Evolutionary conservation across 176 grass and related monocot species (phyloP).

Genomic region (Leersia perrieri): DNA sequence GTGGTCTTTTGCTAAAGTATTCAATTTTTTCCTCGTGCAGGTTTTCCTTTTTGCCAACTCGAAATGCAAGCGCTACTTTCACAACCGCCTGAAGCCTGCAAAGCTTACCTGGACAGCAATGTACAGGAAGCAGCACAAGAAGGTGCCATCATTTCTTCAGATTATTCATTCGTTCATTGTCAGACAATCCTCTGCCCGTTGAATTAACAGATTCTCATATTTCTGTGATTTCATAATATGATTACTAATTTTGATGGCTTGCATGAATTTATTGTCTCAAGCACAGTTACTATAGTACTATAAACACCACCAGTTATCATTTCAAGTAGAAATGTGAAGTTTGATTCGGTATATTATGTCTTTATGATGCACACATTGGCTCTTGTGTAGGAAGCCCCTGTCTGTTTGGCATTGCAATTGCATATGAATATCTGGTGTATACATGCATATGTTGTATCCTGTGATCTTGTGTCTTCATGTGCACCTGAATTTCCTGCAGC

Average conservation of each 20-base stretch:
- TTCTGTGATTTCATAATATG: background rate
- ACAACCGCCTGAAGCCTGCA: constrained; percentile 89
- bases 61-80: constrained; percentile 92
- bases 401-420: background rate
- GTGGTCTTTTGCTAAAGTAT: background rate
- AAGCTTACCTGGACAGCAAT: constrained; percentile 95
- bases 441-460: background rate
- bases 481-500: background rate
- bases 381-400: background rate
- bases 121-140: constrained; percentile 97
- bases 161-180: background rate
- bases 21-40: constrained; percentile 22
- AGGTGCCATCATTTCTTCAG: constrained; percentile 42
- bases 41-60: constrained; percentile 91
- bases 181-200: background rate
- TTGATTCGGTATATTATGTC: background rate
- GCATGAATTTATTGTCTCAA: background rate
- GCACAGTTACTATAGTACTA: background rate
- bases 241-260: background rate
- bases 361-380: background rate
- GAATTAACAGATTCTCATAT: background rate
- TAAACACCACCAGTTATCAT: background rate
- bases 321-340: background rate
- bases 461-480: background rate
- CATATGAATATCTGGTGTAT: background rate